Conservation (phyloP, 2,329 filamentous ascomycete genomes). For the Fusarium sarcochroum region DNA sequence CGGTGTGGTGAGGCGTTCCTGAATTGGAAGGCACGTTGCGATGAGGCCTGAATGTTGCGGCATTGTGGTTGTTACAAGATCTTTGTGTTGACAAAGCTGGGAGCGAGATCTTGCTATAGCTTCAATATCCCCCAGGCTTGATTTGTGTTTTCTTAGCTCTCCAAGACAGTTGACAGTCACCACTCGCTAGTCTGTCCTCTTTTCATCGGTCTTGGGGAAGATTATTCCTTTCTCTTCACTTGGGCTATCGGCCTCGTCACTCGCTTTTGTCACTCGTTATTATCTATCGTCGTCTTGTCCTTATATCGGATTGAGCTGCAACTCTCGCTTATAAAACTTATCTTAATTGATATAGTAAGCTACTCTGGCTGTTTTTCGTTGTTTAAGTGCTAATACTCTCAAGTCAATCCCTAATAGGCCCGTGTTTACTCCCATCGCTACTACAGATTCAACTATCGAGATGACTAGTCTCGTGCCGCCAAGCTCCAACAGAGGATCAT, state of each 20-base stretch:
- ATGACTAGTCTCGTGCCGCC: slow-evolving; percentile 29
- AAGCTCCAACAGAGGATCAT: slow-evolving; percentile 32
- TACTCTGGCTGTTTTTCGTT: neutral
- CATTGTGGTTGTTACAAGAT: slow-evolving; percentile 9
- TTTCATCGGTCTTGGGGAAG: slow-evolving; percentile 7
- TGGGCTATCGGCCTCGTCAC: slow-evolving; percentile 30
- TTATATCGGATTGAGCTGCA: neutral
- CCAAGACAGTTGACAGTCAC: slow-evolving; percentile 13
- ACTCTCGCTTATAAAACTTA: rapidly evolving
- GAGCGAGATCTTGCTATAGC: slow-evolving; percentile 44
- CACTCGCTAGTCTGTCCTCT: slow-evolving; percentile 33
- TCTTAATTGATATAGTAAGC: neutral
- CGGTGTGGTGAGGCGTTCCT: slow-evolving; percentile 36
- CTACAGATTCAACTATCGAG: no score
- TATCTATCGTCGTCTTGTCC: neutral
- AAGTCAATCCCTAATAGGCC: neutral
- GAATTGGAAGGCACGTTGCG: slow-evolving; percentile 8
- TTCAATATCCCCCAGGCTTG: slow-evolving; percentile 38
- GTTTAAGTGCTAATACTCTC: neutral
- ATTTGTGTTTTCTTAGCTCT: slow-evolving; percentile 7
- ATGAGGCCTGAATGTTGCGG: slow-evolving; percentile 29
- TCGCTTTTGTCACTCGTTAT: slow-evolving; percentile 29
- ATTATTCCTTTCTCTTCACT: slow-evolving; percentile 9
- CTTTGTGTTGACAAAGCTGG: neutral
- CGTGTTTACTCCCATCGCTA: neutral